Evolutionary conservation across 441 rosid species (phyloP), one percentile per base, ranked within the genome.

Genomic region (Corymbia calophylla): DNA sequence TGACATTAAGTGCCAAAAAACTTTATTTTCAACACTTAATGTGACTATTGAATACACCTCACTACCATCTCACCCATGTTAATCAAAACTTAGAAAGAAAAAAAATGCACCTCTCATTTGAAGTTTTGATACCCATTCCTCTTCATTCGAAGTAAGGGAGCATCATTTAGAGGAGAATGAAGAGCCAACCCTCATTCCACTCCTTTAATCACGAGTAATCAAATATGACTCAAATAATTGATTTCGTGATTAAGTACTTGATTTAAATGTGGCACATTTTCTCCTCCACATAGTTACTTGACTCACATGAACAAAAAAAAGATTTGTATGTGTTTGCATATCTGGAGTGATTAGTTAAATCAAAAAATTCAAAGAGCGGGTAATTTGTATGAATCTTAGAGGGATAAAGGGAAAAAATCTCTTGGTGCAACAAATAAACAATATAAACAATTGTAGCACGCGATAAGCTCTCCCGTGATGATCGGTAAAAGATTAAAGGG

Each of bases 291-390:
- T 73, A 73, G 51, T 44, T 44, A 73, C 29, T 73, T 39, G n/a
- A 39, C 51, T 73, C 49, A 70, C 48, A 35, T 35, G 81, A 35
- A 35, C 15, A 35, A 3, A 70, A 66, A 58, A 39, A 19, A 1
- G 25, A 3, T 31, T 66, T 70, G 48, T 31, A 66, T 31, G 6
- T 8, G 23, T 66, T 1, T 19, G 1, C 7, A 0, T 58, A 19
- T 0, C 4, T 19, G 23, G 23, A 70, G 48, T 32, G 4, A 18
- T 17, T 70, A 70, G 4, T 70, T 0, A 35, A 35, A 14, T 70
- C 0, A 4, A 19, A 32, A 70, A 7, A 70, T 70, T 70, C 1
- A 2, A 1, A 70, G 9, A 70, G 23, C 0, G 23, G 23, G 0
- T 70, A 70, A 35, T 0, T 70, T 14, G 3, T 32, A 5, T 1